Percentiles rank a stretch among this genome's conserved stretches.
phyloP scores from a whole-genome alignment of 1,139 yeast species.

The Kodamaea ohmeri region DNA sequence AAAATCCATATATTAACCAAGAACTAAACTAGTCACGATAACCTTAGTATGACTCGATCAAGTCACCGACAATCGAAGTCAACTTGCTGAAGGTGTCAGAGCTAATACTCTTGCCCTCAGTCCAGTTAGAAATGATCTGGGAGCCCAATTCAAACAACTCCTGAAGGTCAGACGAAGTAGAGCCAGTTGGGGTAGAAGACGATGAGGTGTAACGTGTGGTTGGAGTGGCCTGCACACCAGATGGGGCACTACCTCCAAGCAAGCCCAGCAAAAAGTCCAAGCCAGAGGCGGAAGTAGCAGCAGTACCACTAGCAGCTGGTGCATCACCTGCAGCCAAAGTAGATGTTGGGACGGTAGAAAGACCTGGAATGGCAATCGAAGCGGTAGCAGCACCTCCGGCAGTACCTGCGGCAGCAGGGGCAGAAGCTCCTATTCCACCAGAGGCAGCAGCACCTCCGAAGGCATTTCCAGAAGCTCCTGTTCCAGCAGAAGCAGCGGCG shows the following conservation, averaged over 20 bases:
- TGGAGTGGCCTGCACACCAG: conserved; percentile 3
- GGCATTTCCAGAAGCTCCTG: conserved; percentile 2
- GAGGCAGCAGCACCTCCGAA: conserved; percentile 1
- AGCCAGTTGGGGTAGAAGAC: neutral
- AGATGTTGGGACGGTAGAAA: conserved; percentile 1
- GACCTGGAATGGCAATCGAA: conserved; percentile 1
- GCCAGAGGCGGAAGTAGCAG: conserved; percentile 1
- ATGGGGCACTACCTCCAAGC: neutral
- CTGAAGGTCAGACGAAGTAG: neutral
- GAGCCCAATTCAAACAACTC: conserved; percentile 2
- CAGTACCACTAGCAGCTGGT: neutral
- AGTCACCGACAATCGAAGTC: neutral
- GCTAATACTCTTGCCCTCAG: conserved; percentile 4
- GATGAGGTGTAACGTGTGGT: neutral
- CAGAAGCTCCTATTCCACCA: conserved; percentile 1
- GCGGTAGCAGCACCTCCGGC: conserved; percentile 2
- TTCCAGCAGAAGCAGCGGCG: conserved; percentile 1
- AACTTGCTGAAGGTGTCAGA: conserved; percentile 1
- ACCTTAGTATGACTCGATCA: neutral
- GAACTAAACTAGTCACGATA: too few relatives aligned
- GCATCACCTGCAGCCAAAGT: too few relatives aligned
- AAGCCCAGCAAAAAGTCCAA: neutral
- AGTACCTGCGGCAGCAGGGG: conserved; percentile 6
- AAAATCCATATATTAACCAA: too few relatives aligned
- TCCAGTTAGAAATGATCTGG: conserved; percentile 1